Conservation (phyloP, 202 grass and related monocot species). For the Elaeis oleifera region DNA sequence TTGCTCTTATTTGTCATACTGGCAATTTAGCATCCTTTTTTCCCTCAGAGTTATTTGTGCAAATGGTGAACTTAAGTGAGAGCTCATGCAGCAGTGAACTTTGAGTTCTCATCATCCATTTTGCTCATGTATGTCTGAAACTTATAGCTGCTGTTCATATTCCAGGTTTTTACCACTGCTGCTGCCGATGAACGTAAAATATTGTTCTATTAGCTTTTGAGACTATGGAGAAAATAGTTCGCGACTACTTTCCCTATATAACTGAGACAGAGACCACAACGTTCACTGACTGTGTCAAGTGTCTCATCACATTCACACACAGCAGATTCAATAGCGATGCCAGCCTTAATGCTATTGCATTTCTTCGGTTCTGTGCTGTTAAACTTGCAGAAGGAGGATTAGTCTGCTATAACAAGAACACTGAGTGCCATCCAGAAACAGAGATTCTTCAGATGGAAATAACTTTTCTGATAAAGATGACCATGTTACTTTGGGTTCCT, state of each 20-base stretch:
- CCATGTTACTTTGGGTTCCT: slow-evolving; percentile 74
- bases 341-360: slow-evolving; percentile 92
- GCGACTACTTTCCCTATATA: slow-evolving; percentile 92
- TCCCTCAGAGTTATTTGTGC: no score
- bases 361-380: slow-evolving; percentile 92
- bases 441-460: slow-evolving; percentile 43
- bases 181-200: slow-evolving; percentile 76
- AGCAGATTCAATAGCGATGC: slow-evolving; percentile 93
- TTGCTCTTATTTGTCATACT: slow-evolving; percentile 1
- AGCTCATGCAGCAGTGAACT: no score
- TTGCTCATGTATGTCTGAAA: slow-evolving; percentile 17
- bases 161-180: slow-evolving; percentile 72
- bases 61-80: no score
- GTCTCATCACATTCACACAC: slow-evolving; percentile 82
- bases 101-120: background rate
- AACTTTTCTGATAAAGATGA: slow-evolving; percentile 46
- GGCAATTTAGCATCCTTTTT: no score
- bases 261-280: slow-evolving; percentile 88
- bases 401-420: slow-evolving; percentile 42
- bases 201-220: slow-evolving; percentile 90
- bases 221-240: slow-evolving; percentile 91
- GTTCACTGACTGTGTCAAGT: slow-evolving; percentile 92
- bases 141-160: slow-evolving; percentile 22
- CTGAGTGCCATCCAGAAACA: slow-evolving; percentile 30
- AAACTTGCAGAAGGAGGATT: slow-evolving; percentile 93